Percentiles rank a stretch among this genome's conserved stretches.
These are phyloP conservation scores for Tubosaeta sp. DNA, from an alignment of 768 basidiomycete genomes.

Conservation along the genomic window DNA sequence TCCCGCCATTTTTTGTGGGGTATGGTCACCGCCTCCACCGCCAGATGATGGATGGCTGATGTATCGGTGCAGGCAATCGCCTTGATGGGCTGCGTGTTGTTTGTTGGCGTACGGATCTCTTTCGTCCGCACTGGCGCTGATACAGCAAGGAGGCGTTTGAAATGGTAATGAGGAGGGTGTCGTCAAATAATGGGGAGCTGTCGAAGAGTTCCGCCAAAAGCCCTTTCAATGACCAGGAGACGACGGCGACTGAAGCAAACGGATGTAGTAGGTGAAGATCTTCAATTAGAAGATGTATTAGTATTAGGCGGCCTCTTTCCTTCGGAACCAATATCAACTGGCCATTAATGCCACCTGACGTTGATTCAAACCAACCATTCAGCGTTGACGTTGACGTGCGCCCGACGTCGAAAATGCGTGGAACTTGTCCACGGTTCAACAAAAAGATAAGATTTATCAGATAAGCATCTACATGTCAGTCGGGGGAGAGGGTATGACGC, in stretches of 20 bases:
- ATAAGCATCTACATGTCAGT: not conserved
- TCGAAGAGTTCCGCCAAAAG: not conserved
- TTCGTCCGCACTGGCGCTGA: not conserved
- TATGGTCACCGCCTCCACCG: slow-evolving; percentile 9
- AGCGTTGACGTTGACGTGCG: too few relatives aligned
- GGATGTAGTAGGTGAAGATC: not conserved
- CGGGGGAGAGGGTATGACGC: not conserved
- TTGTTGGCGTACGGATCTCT: slow-evolving; percentile 13
- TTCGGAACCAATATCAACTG: too few relatives aligned
- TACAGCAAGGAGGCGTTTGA: too few relatives aligned
- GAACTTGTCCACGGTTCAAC: not conserved
- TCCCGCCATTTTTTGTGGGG: slow-evolving; percentile 49
- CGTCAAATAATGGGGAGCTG: not conserved
- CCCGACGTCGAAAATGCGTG: too few relatives aligned
- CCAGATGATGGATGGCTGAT: too few relatives aligned
- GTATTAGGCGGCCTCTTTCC: too few relatives aligned
- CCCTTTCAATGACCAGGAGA: not conserved
- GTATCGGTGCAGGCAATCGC: slow-evolving; percentile 4
- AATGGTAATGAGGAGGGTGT: not conserved
- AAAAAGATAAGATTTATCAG: not conserved
- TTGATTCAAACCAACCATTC: too few relatives aligned
- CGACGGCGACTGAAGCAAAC: not conserved
- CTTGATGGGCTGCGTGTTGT: slow-evolving; percentile 3
- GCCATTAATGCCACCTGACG: too few relatives aligned
- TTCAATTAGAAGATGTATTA: not conserved